Evolutionary conservation across 345 rosid species (phyloP).

Genomic region (Crucihimalaya himalaica): DNA sequence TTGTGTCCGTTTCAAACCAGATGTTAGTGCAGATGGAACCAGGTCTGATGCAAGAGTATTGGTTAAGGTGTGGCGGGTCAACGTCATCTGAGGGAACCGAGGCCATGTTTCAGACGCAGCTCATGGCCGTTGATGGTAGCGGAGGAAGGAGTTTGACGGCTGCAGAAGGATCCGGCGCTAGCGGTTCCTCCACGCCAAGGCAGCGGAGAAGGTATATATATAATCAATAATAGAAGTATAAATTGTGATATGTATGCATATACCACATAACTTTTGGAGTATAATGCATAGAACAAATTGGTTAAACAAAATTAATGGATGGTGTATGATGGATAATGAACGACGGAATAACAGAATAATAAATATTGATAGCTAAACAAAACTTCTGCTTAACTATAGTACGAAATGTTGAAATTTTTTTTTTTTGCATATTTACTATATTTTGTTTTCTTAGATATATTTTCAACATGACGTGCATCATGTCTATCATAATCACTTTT

Average conservation of each 20-base stretch:
- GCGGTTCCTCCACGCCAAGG: constrained; percentile 44
- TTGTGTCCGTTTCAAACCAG: constrained; percentile 26
- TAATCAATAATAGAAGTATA: not conserved
- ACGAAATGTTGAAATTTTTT: not conserved
- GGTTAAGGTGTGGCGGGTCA: constrained; percentile 38
- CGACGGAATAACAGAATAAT: not conserved
- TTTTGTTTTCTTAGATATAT: not conserved
- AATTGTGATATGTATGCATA: not conserved
- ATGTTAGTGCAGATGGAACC: constrained; percentile 39
- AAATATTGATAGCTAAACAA: not conserved
- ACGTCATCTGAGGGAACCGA: constrained; percentile 23
- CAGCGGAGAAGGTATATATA: constrained; percentile 45
- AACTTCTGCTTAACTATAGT: not conserved
- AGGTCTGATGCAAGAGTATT: constrained; percentile 41
- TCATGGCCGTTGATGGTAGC: constrained; percentile 14
- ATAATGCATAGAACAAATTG: not conserved
- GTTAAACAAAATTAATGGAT: not conserved
- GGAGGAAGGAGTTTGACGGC: constrained; percentile 23
- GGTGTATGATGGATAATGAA: not conserved
- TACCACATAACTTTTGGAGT: not conserved
- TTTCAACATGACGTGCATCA: not conserved
- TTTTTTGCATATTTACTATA: no score
- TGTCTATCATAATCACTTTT: not conserved
- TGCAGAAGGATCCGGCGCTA: constrained; percentile 18
- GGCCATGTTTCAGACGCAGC: constrained; percentile 18